Evolutionary conservation across 2,329 filamentous ascomycete genomes (phyloP).

Genomic region (Botrytis galanthina): DNA sequence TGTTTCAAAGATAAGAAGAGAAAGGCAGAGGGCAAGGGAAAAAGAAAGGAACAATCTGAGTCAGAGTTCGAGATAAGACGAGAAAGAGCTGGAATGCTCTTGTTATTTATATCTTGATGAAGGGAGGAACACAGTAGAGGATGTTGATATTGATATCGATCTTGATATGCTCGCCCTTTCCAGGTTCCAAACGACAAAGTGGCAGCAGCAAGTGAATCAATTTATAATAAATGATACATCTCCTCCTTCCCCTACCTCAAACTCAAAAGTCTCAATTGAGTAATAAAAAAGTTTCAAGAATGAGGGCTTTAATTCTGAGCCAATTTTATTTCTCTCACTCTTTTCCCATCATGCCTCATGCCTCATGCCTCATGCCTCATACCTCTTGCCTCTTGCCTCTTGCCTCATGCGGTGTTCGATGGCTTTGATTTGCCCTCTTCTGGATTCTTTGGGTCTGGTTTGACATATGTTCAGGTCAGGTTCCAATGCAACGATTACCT

Average conservation of each 20-base stretch:
- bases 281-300: not conserved
- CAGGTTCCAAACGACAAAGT: not conserved
- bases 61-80: not conserved
- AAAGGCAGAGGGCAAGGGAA: not conserved
- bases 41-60: not conserved
- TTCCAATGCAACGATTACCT: not conserved
- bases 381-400: not conserved
- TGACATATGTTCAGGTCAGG: not conserved
- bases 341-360: not conserved
- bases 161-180: not conserved
- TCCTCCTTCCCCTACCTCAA: not conserved
- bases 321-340: not conserved
- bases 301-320: not conserved
- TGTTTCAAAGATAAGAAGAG: slow-evolving; percentile 9
- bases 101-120: not conserved
- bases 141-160: slow-evolving; percentile 1
- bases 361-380: not conserved
- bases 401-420: slow-evolving; percentile 1
- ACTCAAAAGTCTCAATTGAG: slow-evolving; percentile 6
- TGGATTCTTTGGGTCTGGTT: not conserved
- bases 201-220: slow-evolving; percentile 3
- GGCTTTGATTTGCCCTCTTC: not conserved
- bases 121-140: not conserved
- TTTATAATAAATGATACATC: slow-evolving; percentile 9
- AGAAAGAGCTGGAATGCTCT: not conserved